Evolutionary conservation across 331 rosid genomes (phyloP).

Genomic region (Malus hybrid): DNA sequence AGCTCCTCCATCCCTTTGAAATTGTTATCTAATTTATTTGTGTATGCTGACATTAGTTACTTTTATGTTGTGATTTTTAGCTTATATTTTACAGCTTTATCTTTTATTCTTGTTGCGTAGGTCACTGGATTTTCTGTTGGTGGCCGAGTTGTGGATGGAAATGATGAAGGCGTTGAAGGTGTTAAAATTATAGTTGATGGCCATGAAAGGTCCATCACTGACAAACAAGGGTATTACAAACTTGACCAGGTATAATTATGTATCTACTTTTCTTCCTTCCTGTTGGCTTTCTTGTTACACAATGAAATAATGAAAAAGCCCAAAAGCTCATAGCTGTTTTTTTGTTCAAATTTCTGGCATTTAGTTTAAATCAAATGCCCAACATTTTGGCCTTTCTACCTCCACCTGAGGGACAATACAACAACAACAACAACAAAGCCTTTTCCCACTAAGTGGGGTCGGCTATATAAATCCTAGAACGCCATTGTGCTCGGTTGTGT

Average conservation of each 20-base stretch:
- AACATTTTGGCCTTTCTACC: background rate
- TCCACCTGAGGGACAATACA: background rate
- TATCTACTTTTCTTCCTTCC: background rate
- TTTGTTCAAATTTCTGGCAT: background rate
- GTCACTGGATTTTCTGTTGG: slow-evolving; percentile 99
- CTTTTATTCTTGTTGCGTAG: slow-evolving; percentile 35
- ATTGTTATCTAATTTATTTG: background rate
- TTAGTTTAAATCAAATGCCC: background rate
- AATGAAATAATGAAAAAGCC: background rate
- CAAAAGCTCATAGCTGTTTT: background rate
- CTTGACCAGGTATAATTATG: slow-evolving; percentile 78
- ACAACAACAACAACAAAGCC: too few species aligned
- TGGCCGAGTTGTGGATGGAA: slow-evolving; percentile 90
- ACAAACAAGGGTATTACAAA: slow-evolving; percentile 84
- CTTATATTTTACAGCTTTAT: slow-evolving; percentile 7
- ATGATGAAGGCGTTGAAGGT: slow-evolving; percentile 75
- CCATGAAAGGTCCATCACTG: slow-evolving; percentile 79
- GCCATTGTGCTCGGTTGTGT: too few species aligned
- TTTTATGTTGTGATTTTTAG: slow-evolving; percentile 1
- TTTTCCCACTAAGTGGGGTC: too few species aligned
- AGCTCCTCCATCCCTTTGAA: background rate
- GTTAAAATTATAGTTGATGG: slow-evolving; percentile 90
- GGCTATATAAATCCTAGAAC: too few species aligned
- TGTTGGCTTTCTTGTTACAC: background rate
- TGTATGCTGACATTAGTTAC: background rate